These are phyloP conservation scores for Phytophthora nicotianae DNA, from an alignment of 352 stramenopile genomes.

Conservation along the genomic window DNA sequence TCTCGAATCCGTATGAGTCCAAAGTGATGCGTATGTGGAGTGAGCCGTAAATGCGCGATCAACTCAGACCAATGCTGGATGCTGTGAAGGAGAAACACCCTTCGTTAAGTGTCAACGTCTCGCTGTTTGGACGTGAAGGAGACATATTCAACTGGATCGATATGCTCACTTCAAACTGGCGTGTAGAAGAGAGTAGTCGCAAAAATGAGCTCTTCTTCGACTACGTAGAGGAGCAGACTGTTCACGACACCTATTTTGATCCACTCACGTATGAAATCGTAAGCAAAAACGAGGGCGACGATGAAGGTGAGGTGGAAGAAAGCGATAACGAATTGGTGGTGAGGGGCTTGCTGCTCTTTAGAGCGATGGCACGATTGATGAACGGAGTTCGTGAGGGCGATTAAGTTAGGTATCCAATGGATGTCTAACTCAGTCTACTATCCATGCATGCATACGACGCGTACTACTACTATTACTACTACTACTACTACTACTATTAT, in stretches of 20 bases:
- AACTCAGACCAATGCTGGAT: neutral
- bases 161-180: neutral
- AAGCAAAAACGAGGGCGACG: neutral
- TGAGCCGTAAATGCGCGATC: neutral
- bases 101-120: neutral
- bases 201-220: neutral
- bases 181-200: neutral
- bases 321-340: neutral
- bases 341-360: neutral
- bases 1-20: neutral
- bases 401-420: neutral
- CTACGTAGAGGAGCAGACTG: neutral
- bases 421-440: no score
- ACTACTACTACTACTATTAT: no score
- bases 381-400: neutral
- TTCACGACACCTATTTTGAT: neutral
- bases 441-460: no score
- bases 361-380: neutral
- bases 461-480: no score
- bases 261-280: neutral
- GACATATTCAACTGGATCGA: neutral
- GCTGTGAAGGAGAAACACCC: conserved; percentile 1
- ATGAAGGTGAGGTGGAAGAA: neutral
- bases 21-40: neutral
- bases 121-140: neutral